Evolutionary conservation across 208 protist species (phyloP).

Genomic region (Leishmania lainsoni): DNA sequence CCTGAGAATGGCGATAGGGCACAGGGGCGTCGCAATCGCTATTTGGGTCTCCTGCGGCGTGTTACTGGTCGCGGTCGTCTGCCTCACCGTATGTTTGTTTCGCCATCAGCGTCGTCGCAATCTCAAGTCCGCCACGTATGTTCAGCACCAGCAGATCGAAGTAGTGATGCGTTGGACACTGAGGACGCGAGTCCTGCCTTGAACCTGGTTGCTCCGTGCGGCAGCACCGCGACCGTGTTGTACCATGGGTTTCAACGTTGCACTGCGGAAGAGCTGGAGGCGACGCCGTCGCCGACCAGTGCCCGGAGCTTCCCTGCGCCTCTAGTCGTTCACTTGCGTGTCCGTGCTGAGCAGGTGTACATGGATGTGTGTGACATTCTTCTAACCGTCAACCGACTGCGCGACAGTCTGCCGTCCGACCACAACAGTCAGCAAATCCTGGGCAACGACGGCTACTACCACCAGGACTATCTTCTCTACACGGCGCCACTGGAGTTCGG

Average conservation of each 20-base stretch:
- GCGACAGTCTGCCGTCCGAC: conserved; percentile 18
- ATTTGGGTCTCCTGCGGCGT: conserved; percentile 60
- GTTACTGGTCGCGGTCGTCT: conserved; percentile 49
- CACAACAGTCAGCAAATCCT: conserved; percentile 33
- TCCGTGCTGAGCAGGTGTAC: conserved; percentile 17
- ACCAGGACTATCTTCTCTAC: conserved; percentile 64
- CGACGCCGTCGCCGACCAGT: conserved; percentile 13
- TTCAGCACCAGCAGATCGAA: not conserved
- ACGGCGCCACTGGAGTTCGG: conserved; percentile 57
- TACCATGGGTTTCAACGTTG: conserved; percentile 25
- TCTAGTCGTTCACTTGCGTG: conserved; percentile 32
- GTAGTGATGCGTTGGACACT: conserved; percentile 1
- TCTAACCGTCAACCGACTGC: conserved; percentile 39
- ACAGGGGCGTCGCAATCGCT: conserved; percentile 47
- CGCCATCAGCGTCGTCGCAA: conserved; percentile 18
- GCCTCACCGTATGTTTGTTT: conserved; percentile 38
- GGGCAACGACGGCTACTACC: conserved; percentile 55
- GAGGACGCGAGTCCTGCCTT: not conserved
- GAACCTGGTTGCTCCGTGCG: conserved; percentile 3
- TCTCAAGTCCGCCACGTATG: conserved; percentile 1
- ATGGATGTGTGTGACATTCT: conserved; percentile 51
- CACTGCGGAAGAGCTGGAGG: conserved; percentile 25
- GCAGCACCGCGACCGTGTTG: not conserved
- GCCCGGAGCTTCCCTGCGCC: conserved; percentile 17
- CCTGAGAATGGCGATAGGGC: conserved; percentile 38